A percentile compares a stretch with the other conserved stretches of the same genome.
These are phyloP conservation scores for Amylocarpus encephaloides DNA, from an alignment of 2,329 filamentous ascomycete genomes.

Conservation along the genomic window DNA sequence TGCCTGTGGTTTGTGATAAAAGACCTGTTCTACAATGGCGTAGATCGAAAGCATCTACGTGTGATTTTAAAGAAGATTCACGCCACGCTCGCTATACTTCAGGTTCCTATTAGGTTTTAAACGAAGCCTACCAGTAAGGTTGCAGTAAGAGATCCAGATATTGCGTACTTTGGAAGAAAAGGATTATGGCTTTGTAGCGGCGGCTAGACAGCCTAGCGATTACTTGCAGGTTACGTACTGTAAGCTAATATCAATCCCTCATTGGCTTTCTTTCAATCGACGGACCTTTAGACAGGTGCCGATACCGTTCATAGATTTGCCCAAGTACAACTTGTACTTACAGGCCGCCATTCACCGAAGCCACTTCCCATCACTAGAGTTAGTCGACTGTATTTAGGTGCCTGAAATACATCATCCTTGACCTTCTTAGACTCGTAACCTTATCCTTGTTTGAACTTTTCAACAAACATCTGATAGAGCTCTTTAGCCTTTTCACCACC, in stretches of 20 bases:
- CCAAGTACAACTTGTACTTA: conserved; percentile 32
- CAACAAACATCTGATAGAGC: conserved; percentile 79
- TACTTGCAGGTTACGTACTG: too few species aligned
- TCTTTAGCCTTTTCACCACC: conserved; percentile 69
- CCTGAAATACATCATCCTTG: conserved; percentile 94
- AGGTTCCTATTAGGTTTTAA: too few species aligned
- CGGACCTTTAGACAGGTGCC: neutral
- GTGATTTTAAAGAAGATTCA: too few species aligned
- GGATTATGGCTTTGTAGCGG: neutral
- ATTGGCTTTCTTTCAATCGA: neutral
- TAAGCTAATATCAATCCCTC: neutral
- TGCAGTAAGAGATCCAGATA: too few species aligned
- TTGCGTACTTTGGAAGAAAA: too few species aligned
- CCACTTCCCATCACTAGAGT: conserved; percentile 53
- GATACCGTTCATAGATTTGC: neutral
- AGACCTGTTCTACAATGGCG: too few species aligned
- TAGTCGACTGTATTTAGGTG: neutral
- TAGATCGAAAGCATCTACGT: too few species aligned
- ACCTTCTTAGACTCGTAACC: conserved; percentile 69
- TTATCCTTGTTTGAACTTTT: conserved; percentile 65
- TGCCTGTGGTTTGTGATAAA: too few species aligned
- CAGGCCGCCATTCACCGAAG: conserved; percentile 78
- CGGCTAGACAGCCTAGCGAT: neutral
- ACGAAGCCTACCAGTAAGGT: neutral
- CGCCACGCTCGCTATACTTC: too few species aligned